Base-by-base conservation (phyloP, 208 protist genomes). In the Strigomonas oncopelti region DNA sequence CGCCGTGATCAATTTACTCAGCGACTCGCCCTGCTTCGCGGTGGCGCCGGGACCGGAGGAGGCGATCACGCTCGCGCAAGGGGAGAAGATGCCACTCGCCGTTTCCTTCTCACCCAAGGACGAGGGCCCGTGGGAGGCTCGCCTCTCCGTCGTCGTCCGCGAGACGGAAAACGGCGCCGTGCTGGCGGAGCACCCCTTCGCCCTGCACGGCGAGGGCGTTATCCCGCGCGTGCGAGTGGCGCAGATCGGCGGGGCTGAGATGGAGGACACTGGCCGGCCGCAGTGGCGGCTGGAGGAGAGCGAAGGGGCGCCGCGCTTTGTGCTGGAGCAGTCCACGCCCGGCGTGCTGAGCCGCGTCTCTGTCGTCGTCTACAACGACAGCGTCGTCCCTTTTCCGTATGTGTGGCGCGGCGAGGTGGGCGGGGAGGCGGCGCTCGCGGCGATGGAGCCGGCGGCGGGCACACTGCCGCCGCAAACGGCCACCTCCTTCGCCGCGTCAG, bases 171-270 rank as follows among this genome's bases (percentile, higher is more conserved):
- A 61, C n/a, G 72, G 73, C 38, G 69, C 78, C 0, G 71, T 93
- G 24, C 65, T 95, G 4, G 28, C 80, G 14, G 71, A 85, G 70
- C 85, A 91, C 61, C 57, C 46, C 1, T 88, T 91, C 60, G 53
- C 53, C 32, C 71, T 95, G 20, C 53, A 42, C 24, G 90, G 87
- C 24, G 74, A 80, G 34, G 83, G 78, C 29, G 79, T 92, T 18
- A 69, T 91, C n/a, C 90, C 90, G 24, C 77, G 69, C n/a, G 74
- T 95, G 31, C 67, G 74, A 18, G 62, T 95, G 60, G n/a, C 72
- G 16, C 79, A 78, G 14, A 70, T 95, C 54, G 87, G 78, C 3
- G 36, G 72, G 27, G 58, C 80, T 60, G 52, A 73, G 55, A 48
- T 95, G 42, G 75, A 72, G 72, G 29, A 65, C 14, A 59, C 67